Evolutionary conservation across 768 basidiomycete species (phyloP).

Genomic region (Multifurca ochricompacta): DNA sequence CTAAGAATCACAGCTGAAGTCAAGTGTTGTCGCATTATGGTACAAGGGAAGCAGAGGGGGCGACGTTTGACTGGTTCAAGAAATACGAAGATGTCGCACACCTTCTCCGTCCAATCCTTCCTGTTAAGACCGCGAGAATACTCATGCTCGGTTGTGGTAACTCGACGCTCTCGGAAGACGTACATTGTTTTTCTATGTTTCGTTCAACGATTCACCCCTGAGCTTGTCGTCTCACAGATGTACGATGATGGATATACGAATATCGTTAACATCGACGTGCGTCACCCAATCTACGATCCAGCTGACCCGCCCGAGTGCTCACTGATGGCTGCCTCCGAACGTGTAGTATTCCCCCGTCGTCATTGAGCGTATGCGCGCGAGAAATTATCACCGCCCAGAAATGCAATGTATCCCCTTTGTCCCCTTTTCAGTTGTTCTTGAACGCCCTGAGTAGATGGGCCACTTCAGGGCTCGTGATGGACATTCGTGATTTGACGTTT

Average conservation of each 20-base stretch:
- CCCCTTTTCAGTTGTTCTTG: neutral
- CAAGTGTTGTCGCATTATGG: conserved; percentile 4
- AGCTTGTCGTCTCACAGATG: conserved; percentile 43
- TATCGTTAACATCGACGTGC: conserved; percentile 72
- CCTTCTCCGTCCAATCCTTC: conserved; percentile 53
- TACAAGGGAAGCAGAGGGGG: conserved; percentile 49
- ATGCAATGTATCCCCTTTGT: conserved; percentile 58
- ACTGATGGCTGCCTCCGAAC: neutral
- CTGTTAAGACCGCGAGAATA: conserved; percentile 51
- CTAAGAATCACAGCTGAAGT: too few species aligned
- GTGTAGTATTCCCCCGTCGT: conserved; percentile 65
- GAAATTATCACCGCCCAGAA: conserved; percentile 47
- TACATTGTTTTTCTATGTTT: conserved; percentile 23
- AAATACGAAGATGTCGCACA: conserved; percentile 65
- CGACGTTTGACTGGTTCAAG: conserved; percentile 82
- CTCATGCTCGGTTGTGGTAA: conserved; percentile 84
- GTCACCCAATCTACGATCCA: conserved; percentile 17
- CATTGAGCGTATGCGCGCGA: conserved; percentile 62
- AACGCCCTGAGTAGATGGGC: neutral
- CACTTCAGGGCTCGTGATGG: conserved; percentile 72
- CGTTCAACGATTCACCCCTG: too few species aligned
- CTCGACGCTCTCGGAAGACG: conserved; percentile 72
- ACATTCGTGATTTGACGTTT: conserved; percentile 62
- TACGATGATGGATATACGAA: conserved; percentile 80
- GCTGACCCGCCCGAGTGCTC: neutral